These are phyloP conservation scores for Colletotrichum sp. DNA, from an alignment of 2,329 filamentous ascomycete species.

Conservation along the genomic window DNA sequence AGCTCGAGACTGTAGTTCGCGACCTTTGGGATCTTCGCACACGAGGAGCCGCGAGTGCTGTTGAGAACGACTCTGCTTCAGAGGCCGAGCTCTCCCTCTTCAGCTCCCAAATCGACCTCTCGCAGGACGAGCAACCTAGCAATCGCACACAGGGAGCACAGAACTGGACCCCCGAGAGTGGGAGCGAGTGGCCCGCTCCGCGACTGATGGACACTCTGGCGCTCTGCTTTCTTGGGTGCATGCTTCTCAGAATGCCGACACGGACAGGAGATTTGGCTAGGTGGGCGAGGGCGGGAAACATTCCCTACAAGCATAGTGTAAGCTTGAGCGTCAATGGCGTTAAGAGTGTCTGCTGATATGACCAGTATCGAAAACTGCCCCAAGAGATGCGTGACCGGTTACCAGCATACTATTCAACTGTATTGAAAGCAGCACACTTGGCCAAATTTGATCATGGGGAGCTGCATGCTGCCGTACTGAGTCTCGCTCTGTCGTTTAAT, in stretches of 20 bases:
- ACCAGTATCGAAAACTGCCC: conserved; percentile 62
- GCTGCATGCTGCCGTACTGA: conserved; percentile 69
- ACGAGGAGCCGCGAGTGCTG: conserved; percentile 42
- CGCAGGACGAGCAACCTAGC: conserved; percentile 31
- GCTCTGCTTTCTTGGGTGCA: conserved; percentile 79
- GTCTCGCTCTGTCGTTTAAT: conserved; percentile 68
- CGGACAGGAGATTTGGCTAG: conserved; percentile 73
- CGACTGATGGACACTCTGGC: conserved; percentile 76
- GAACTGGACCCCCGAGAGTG: conserved; percentile 50
- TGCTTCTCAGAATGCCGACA: conserved; percentile 79
- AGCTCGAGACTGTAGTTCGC: conserved; percentile 79
- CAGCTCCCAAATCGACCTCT: conserved; percentile 40
- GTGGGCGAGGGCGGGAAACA: conserved; percentile 71
- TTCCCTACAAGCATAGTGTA: conserved; percentile 76
- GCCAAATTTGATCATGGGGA: conserved; percentile 53
- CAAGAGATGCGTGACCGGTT: conserved; percentile 69
- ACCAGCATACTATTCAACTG: conserved; percentile 63
- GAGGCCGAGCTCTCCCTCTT: conserved; percentile 39
- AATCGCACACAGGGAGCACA: conserved; percentile 34
- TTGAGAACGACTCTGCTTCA: conserved; percentile 28
- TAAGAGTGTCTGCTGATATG: not conserved
- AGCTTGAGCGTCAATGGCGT: conserved; percentile 26
- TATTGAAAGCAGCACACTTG: conserved; percentile 57
- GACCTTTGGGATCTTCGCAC: conserved; percentile 85
- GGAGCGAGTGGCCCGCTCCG: conserved; percentile 62